Percentiles rank a stretch among this genome's conserved stretches.
Evolutionary conservation across 2,329 filamentous ascomycete genomes (phyloP).

Genomic region (Monilinia fructicola): DNA sequence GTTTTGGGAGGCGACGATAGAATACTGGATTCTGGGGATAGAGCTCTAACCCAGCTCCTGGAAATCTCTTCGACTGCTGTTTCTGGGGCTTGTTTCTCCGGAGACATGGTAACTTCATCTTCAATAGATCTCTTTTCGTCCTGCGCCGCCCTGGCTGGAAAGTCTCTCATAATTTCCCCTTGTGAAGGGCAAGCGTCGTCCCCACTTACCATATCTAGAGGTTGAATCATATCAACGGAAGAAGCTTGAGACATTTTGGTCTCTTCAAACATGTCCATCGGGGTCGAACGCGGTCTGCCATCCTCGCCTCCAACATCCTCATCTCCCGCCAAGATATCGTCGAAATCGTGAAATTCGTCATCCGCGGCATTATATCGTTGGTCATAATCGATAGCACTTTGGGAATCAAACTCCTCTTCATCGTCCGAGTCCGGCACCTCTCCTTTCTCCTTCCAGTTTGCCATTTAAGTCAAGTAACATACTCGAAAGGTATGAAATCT

Average conservation of each 20-base stretch:
- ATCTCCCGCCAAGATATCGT: background rate
- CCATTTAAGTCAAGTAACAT: conserved; percentile 37
- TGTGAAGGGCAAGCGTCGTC: background rate
- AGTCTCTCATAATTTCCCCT: background rate
- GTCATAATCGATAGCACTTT: conserved; percentile 24
- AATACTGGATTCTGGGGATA: conserved; percentile 40
- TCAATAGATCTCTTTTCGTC: background rate
- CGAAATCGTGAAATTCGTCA: conserved; percentile 17
- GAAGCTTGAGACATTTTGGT: conserved; percentile 20
- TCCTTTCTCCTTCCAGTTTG: conserved; percentile 42
- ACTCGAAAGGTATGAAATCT: conserved; percentile 22
- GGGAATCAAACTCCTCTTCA: conserved; percentile 37
- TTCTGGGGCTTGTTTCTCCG: background rate
- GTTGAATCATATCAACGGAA: conserved; percentile 19
- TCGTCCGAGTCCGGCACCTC: conserved; percentile 43
- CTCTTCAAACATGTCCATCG: background rate
- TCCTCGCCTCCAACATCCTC: background rate
- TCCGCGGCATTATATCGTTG: conserved; percentile 14
- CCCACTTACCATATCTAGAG: background rate
- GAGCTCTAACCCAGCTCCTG: conserved; percentile 43
- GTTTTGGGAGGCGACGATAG: conserved; percentile 32
- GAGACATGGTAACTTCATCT: background rate
- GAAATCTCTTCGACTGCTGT: conserved; percentile 42
- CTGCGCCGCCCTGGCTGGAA: background rate
- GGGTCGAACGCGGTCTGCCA: background rate